Evolutionary conservation across 225 moss, liverwort and hornwort species (phyloP), one percentile per base, ranked within the genome.

Genomic region (Antitrichia curtipendula): DNA sequence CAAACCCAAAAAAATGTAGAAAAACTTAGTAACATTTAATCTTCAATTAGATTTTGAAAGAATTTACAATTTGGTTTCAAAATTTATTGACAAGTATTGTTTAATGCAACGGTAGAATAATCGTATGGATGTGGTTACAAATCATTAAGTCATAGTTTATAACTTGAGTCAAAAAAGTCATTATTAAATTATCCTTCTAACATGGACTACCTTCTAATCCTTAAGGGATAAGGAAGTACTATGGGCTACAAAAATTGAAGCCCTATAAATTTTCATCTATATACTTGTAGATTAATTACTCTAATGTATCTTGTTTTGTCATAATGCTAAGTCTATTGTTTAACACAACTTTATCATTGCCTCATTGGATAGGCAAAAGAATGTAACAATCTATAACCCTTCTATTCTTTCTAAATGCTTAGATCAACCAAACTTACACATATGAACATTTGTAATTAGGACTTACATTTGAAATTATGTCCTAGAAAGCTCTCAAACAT

Each of bases 101-200:
- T 47, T 10, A 29, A 29, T 45, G 6, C 10, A 72, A 72, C 17
- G 13, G 3, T 45, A 29, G 1, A 45, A 45, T 43, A 45, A 28
- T 3, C 0, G 3, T 10, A 45, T 28, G 1, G 43, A 72, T 72
- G 28, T 72, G 45, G 17, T 43, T 72, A 45, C 9, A 0, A 43
- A 7, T 41, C 3, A 4, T 41, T 43, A 15, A 70, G 10, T 28
- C 4, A 17, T 16, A 17, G 16, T 16, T 45, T 43, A 45, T 10
- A 28, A 9, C 5, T 72, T 28, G 9, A 3, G 0, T 28, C 0
- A 43, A 0, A n/a, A 43, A 17, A 72, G 8, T 16, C 6, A 28
- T 45, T 27, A 43, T 0, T 9, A 45, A 72, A 14, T 45, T 10
- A 43, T 43, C 8, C 9, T 71, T 43, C 43, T 43, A 16, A 9